These are phyloP conservation scores for Globisporangium cylindrosporum DNA, from an alignment of 352 stramenopile species.

Conservation along the genomic window DNA sequence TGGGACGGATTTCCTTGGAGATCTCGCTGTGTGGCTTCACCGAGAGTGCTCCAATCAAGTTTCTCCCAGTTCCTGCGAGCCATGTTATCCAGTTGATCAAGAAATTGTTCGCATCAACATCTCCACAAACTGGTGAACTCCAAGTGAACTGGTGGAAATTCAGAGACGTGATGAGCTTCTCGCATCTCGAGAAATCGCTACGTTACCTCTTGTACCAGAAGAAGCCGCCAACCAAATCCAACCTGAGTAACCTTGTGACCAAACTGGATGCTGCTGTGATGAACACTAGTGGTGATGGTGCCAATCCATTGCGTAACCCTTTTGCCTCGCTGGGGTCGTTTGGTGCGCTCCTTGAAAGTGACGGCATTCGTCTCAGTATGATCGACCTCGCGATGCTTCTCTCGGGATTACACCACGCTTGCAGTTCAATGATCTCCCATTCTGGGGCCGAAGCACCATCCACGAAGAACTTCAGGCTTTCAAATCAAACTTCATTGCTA, in stretches of 20 bases:
- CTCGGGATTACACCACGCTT: slow-evolving; percentile 12
- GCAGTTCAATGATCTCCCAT: neutral
- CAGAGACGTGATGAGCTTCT: slow-evolving; percentile 18
- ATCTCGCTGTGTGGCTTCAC: slow-evolving; percentile 3
- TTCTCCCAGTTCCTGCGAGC: slow-evolving; percentile 5
- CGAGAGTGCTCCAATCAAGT: neutral
- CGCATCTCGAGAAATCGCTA: slow-evolving; percentile 15
- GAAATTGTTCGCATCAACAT: slow-evolving; percentile 4
- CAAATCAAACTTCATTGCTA: neutral
- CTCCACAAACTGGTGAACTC: neutral
- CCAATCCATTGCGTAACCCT: neutral
- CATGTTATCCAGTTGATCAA: neutral
- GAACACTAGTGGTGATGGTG: neutral
- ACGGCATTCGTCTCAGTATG: neutral
- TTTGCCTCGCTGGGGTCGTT: slow-evolving; percentile 9
- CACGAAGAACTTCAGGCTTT: neutral
- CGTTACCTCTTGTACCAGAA: slow-evolving; percentile 11
- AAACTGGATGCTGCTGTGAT: neutral
- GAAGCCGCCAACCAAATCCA: neutral
- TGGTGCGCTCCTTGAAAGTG: neutral
- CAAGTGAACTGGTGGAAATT: slow-evolving; percentile 25
- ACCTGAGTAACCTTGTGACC: neutral
- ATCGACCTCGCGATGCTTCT: slow-evolving; percentile 15
- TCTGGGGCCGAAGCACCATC: neutral
- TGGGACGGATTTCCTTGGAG: slow-evolving; percentile 10